phyloP scores from a whole-genome alignment of 1,284 basidiomycete genomes.

The Ceratobasidium sp. region DNA sequence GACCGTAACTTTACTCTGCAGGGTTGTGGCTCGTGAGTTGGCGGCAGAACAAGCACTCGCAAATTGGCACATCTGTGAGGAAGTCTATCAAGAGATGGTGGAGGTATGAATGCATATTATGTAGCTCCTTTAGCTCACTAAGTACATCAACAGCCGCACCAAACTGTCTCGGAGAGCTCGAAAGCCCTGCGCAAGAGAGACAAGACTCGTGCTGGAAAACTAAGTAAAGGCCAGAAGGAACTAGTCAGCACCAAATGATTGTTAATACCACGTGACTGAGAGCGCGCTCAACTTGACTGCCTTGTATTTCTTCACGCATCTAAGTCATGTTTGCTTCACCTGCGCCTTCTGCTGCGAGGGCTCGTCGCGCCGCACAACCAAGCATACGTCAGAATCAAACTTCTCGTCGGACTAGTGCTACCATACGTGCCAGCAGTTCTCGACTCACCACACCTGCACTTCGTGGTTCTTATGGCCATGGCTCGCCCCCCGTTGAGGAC shows the following conservation, averaged over 20 bases:
- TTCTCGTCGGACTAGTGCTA: conserved; percentile 24
- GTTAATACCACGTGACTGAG: conserved; percentile 24
- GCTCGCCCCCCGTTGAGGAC: conserved; percentile 20
- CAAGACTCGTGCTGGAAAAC: conserved; percentile 2
- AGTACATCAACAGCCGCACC: not conserved
- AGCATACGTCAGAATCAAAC: conserved; percentile 10
- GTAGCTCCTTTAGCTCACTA: not conserved
- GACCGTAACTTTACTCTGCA: not conserved
- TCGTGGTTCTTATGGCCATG: conserved; percentile 18
- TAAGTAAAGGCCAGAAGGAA: not conserved
- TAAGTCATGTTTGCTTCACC: conserved; percentile 34
- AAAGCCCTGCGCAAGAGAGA: conserved; percentile 11
- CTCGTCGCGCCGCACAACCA: conserved; percentile 22
- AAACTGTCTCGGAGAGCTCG: not conserved
- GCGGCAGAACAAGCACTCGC: conserved; percentile 25
- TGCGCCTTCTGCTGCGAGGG: conserved; percentile 32
- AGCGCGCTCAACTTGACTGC: conserved; percentile 16
- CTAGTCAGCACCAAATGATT: conserved; percentile 9
- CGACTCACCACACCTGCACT: conserved; percentile 36
- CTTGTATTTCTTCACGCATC: conserved; percentile 11
- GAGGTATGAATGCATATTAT: not conserved
- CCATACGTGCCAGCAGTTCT: conserved; percentile 30
- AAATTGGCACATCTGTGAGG: conserved; percentile 31
- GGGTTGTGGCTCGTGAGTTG: conserved; percentile 17
- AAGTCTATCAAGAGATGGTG: not conserved